Base-by-base conservation (phyloP, 768 basidiomycete species). In the Amyloporia xantha region DNA sequence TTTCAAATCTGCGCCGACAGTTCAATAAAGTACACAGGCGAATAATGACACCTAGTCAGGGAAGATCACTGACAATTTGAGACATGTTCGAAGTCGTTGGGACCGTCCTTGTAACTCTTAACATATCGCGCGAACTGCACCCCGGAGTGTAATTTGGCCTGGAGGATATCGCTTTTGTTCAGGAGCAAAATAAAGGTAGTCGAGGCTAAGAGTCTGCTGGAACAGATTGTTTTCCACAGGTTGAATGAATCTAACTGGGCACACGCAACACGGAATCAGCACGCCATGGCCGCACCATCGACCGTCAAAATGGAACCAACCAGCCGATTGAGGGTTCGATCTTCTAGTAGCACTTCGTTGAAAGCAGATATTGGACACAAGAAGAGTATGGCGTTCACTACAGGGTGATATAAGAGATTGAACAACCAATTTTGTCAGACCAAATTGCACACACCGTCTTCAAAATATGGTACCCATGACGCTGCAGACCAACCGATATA, bases 381-480 rank as follows among this genome's bases (percentile, higher is more conserved):
- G 60, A 85, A 86, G 20, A 86, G 78, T 49, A 85, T 77, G 9
- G 77, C 74, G 54, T 79, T 77, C 38, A 82, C 81, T 79, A 47
- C 40, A 15, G 9, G 26, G 52, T 50, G 23, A 50, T 46, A 40
- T 54, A 17, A 11, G 23, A 13, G 5, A 40, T 48, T 44, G 38
- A 17, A 5, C 12, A 35, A 28, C 23, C 33, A 4, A 39, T 42
- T 21, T 24, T n/a, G 12, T 26, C 15, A 36, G 13, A 23, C 15
- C 24, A 13, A 24, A 35, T 4, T 7, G 41, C 23, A 54, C 68
- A 41, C 44, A 81, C 81, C 77, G 58, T 83, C 76, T 48, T 85
- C 81, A 50, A 86, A 84, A 60, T 78, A 86, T 23, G 82, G 81
- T 1, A 77, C 78, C 84, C 83, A 84, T n/a, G n/a, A n/a, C n/a